A percentile compares a stretch with the other conserved stretches of the same genome.
phyloP scores from a whole-genome alignment of 768 basidiomycete genomes.

The Mycena indigotica region DNA sequence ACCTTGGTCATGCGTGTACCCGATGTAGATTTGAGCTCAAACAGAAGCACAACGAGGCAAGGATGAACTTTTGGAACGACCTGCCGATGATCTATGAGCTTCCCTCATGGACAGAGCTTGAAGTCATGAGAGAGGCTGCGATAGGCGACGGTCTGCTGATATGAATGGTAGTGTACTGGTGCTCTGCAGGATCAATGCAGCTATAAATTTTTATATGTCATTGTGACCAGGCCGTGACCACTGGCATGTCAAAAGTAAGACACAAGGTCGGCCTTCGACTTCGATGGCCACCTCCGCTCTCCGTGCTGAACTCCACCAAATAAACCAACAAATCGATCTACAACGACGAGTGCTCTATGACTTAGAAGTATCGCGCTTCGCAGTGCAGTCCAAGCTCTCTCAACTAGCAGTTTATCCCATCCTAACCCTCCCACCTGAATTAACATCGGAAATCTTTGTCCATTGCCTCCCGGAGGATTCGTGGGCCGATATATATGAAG shows the following conservation, averaged over 20 bases:
- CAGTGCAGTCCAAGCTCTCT: neutral
- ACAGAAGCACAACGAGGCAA: neutral
- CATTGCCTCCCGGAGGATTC: neutral
- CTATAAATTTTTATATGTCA: too few relatives aligned
- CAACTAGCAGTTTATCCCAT: neutral
- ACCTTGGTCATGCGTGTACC: neutral
- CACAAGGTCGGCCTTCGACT: neutral
- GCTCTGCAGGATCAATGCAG: too few relatives aligned
- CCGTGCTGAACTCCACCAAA: neutral
- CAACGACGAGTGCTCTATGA: neutral
- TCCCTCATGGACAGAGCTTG: neutral
- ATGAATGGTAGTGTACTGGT: neutral
- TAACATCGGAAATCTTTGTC: conserved; percentile 2
- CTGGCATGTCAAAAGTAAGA: neutral
- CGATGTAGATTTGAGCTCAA: neutral
- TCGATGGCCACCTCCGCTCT: neutral
- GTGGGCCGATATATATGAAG: neutral
- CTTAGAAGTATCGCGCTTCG: neutral
- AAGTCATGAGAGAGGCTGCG: neutral
- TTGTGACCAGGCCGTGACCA: too few relatives aligned
- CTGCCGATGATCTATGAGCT: neutral
- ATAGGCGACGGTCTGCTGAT: conserved; percentile 1
- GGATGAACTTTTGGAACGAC: neutral
- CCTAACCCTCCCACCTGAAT: neutral
- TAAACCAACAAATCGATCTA: neutral